Conservation (phyloP, 768 basidiomycete species). For the Amanita subjunquillea region DNA sequence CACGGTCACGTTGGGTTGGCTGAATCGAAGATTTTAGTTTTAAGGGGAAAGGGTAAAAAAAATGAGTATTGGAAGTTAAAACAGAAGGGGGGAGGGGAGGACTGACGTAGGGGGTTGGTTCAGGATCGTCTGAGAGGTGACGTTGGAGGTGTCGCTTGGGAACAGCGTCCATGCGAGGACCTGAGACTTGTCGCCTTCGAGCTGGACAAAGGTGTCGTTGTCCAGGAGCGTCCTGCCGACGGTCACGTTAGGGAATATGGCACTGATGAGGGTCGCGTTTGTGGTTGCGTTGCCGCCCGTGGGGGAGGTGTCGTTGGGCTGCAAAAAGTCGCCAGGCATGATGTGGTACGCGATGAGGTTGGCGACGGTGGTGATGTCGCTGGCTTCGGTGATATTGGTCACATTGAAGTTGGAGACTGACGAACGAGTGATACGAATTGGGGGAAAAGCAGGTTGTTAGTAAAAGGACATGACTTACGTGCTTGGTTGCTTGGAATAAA, state of each 20-base stretch:
- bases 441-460: background rate
- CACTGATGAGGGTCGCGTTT: slow-evolving; percentile 21
- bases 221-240: slow-evolving; percentile 57
- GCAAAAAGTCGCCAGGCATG: slow-evolving; percentile 5
- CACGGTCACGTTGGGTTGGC: slow-evolving; percentile 12
- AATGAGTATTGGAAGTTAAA: too few relatives aligned
- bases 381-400: background rate
- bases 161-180: slow-evolving; percentile 36
- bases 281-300: slow-evolving; percentile 3
- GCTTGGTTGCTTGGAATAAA: slow-evolving; percentile 52
- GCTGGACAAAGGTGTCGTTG: slow-evolving; percentile 31
- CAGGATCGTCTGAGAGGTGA: slow-evolving; percentile 19
- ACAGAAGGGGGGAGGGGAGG: background rate
- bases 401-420: slow-evolving; percentile 3
- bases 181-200: slow-evolving; percentile 51
- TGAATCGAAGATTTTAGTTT: too few relatives aligned
- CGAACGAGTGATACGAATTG: background rate
- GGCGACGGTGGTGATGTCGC: background rate
- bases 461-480: slow-evolving; percentile 23
- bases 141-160: background rate
- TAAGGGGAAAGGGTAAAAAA: too few relatives aligned
- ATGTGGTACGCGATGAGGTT: slow-evolving; percentile 9
- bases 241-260: slow-evolving; percentile 44
- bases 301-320: slow-evolving; percentile 3
- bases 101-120: slow-evolving; percentile 25